Evolutionary conservation across 176 grass and related monocot species (phyloP), one percentile per base, ranked within the genome.

Genomic region (Metroxylon sagu): DNA sequence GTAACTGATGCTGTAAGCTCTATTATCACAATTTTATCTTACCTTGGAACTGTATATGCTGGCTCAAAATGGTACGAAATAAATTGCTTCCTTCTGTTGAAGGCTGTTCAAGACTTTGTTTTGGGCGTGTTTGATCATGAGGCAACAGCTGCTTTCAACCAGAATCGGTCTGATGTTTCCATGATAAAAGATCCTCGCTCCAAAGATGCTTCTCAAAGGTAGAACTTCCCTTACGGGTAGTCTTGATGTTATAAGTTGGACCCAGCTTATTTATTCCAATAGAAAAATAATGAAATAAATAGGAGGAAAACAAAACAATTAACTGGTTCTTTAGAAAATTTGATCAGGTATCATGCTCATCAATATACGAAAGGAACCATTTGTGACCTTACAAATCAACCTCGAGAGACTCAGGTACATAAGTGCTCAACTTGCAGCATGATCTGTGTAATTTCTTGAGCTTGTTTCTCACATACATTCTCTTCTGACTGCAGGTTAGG

Each of bases 51-150:
- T 29, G 28, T 29, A 4, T 29, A 29, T 29, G 28, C 28, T 29
- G 1, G 28, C 28, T 4, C 28, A 54, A 56, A 49, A 57, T 26
- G 3, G 1, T 29, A 49, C 52, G 14, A 67, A 19, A 53, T 4
- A 14, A 4, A 29, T 62, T 6, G 57, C 1, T 30, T 55, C 50
- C 2, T 55, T 69, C 43, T 75, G 0, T 26, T 73, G 43, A 28
- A 97, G 93, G 66, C 71, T 77, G 77, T 91, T 71, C 87, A 97
- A 88, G 93, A 97, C 71, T 97, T 88, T 83, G 73, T 97, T 75
- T 74, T 97, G 77, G 93, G 93, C 4, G 65, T 80, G 71, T 97
- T 76, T 48, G 87, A 88, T 6, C 50, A 68, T 53, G 84, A 97
- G 52, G 93, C 84, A 58, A 97, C 93, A 54, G 55, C 60, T 62